Percentiles rank a stretch among this genome's conserved stretches.
Evolutionary conservation across 2,329 filamentous ascomycete species (phyloP).

Genomic region (Fusarium anguioides): DNA sequence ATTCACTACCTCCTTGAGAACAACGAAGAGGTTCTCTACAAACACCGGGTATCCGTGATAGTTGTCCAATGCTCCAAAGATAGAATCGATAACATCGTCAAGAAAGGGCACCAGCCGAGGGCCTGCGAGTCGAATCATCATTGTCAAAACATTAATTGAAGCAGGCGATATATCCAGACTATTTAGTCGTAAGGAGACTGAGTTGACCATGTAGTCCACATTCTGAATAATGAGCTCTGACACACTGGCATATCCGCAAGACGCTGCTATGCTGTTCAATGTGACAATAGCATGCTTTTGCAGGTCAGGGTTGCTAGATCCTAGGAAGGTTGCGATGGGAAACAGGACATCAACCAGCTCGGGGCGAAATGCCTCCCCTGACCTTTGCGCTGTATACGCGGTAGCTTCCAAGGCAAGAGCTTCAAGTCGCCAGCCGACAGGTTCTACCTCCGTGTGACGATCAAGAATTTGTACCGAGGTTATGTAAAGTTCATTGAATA

Average conservation of each 20-base stretch:
- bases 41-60: slow-evolving; percentile 93
- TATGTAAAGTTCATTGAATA: slow-evolving; percentile 74
- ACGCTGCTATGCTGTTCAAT: slow-evolving; percentile 80
- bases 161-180: slow-evolving; percentile 93
- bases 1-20: slow-evolving; percentile 83
- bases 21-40: slow-evolving; percentile 85
- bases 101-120: slow-evolving; percentile 85
- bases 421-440: slow-evolving; percentile 76
- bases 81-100: slow-evolving; percentile 89
- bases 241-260: slow-evolving; percentile 80
- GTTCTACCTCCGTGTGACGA: slow-evolving; percentile 60
- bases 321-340: slow-evolving; percentile 88
- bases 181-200: slow-evolving; percentile 87
- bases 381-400: slow-evolving; percentile 77
- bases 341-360: slow-evolving; percentile 94
- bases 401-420: slow-evolving; percentile 85
- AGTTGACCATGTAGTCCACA: slow-evolving; percentile 96
- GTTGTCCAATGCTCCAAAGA: slow-evolving; percentile 92
- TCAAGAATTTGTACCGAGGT: slow-evolving; percentile 73
- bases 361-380: slow-evolving; percentile 76
- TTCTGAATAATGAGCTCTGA: slow-evolving; percentile 88
- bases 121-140: slow-evolving; percentile 93
- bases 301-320: slow-evolving; percentile 73
- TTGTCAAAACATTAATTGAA: slow-evolving; percentile 87
- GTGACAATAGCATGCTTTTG: slow-evolving; percentile 85